phyloP scores from a whole-genome alignment of 2,329 filamentous ascomycete species.

The Coniochaeta prunicola region DNA sequence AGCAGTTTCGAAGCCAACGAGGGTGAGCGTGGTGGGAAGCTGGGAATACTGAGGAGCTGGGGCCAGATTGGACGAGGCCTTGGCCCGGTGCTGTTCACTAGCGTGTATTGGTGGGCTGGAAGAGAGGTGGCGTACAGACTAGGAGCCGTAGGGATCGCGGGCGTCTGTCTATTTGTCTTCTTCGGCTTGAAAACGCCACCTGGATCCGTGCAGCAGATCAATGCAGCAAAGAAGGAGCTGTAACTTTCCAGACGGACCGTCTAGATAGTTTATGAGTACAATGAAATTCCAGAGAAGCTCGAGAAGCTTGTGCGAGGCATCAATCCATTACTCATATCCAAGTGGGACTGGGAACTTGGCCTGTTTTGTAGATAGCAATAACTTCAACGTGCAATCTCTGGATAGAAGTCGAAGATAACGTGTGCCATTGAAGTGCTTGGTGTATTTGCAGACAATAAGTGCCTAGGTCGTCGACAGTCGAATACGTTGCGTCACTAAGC shows the following conservation, averaged over 20 bases:
- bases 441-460: too few species aligned
- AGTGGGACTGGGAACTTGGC: too few species aligned
- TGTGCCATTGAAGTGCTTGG: too few species aligned
- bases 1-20: conserved; percentile 82
- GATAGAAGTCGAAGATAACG: too few species aligned
- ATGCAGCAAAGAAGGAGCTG: not conserved
- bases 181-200: conserved; percentile 60
- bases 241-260: not conserved
- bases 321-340: too few species aligned
- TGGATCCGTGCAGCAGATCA: conserved; percentile 17
- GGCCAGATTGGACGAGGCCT: conserved; percentile 84
- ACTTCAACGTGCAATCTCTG: too few species aligned
- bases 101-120: conserved; percentile 97
- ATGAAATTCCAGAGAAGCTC: too few species aligned
- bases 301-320: too few species aligned
- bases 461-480: too few species aligned
- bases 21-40: conserved; percentile 74
- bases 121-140: conserved; percentile 76
- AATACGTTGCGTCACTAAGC: too few species aligned
- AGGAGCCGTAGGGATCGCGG: conserved; percentile 73
- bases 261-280: not conserved
- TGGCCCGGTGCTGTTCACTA: conserved; percentile 86
- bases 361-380: too few species aligned
- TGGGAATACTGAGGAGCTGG: conserved; percentile 74
- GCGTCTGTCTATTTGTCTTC: conserved; percentile 65